These are phyloP conservation scores for Chrysanthemum lavandulifolium DNA, from an alignment of 129 eudicot genomes.

Conservation along the genomic window DNA sequence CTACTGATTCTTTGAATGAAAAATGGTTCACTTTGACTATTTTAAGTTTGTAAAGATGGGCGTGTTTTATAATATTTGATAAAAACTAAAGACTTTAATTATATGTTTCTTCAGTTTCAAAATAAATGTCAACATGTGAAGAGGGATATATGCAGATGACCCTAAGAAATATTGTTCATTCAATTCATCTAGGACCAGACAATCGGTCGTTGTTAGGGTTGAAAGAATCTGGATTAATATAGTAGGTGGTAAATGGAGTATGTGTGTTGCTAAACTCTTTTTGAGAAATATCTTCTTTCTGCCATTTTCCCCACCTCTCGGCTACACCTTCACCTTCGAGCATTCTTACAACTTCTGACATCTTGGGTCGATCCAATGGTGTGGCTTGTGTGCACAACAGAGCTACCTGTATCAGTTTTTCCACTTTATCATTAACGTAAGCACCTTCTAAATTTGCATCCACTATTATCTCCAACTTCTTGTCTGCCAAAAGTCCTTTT, in stretches of 20 bases:
- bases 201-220: background rate
- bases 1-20: no score
- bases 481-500: conserved; percentile 62
- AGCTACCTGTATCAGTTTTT: conserved; percentile 68
- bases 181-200: conserved; percentile 13
- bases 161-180: no score
- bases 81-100: no score
- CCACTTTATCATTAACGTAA: conserved; percentile 56
- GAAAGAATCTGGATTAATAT: background rate
- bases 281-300: background rate
- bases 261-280: background rate
- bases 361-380: conserved; percentile 66
- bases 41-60: no score
- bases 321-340: conserved; percentile 84
- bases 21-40: no score
- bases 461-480: conserved; percentile 59
- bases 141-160: no score
- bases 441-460: conserved; percentile 58
- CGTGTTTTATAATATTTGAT: no score
- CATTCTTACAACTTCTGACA: conserved; percentile 94
- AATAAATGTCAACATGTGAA: no score
- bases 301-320: conserved; percentile 59
- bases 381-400: conserved; percentile 66
- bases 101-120: no score
- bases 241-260: background rate